Evolutionary conservation across 192 early-diverging fungal species (phyloP), one percentile per base, ranked within the genome.

Genomic region (Funneliformis mosseae): DNA sequence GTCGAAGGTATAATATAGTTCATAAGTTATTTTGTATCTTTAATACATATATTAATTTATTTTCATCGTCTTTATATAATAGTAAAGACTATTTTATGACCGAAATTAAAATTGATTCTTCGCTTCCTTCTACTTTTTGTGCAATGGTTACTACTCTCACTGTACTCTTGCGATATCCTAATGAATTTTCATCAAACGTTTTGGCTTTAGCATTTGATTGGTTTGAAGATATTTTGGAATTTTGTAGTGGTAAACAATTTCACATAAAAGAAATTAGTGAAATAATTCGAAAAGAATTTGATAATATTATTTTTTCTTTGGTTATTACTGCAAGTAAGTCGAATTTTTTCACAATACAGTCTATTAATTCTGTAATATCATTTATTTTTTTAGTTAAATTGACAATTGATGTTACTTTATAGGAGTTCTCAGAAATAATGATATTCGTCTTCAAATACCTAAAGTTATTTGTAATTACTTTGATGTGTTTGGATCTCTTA

Each of bases 401-500:
- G 12, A 1, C 50, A n/a, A 33, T 33, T 55, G 9, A 28, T 33
- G 11, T 27, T 16, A n/a, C 9, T 27, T 59, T 74, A 25, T 63
- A 83, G 82, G 74, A 28, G n/a, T 41, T 5, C 59, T 73, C 60
- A 80, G 61, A 73, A 83, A 77, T 61, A 28, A 33, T 33, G 39
- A 63, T 27, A 50, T 81, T 16, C 39, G 48, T 4, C 27, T 60
- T 61, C 63, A 78, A 41, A 76, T 84, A 27, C 45, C 81, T 8
- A 74, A 79, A 33, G 10, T 84, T 28, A 59, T 84, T 41, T 48
- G 45, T 45, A 46, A 75, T 59, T 84, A 79, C 33, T 78, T 77
- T 67, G 63, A 79, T 59, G 55, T 74, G 33, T 84, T 84, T 84
- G 83, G 83, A 46, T 81, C 81, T 8, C 14, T 79, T 42, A 23